These are phyloP conservation scores for Entomortierella chlamydospora DNA, from an alignment of 192 early-diverging fungal genomes.

Conservation along the genomic window DNA sequence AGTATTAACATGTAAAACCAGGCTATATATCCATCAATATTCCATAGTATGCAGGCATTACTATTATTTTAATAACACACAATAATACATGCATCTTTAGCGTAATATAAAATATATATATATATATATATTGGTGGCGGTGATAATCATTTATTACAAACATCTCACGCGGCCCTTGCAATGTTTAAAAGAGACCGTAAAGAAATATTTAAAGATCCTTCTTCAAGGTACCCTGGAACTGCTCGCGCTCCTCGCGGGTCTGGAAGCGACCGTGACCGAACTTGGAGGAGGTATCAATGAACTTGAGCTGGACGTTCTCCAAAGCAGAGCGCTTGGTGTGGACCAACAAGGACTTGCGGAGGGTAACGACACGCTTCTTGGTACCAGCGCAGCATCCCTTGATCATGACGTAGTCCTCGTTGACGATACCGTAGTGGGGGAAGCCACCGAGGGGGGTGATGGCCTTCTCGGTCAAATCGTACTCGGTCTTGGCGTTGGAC, in stretches of 20 bases:
- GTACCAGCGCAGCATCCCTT: constrained; percentile 98
- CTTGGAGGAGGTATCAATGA: constrained; percentile 99
- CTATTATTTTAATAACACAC: too few species aligned
- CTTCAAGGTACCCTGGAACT: constrained; percentile 93
- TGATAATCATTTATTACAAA: constrained; percentile 26
- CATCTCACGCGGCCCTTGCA: constrained; percentile 32
- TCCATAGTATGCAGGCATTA: too few species aligned
- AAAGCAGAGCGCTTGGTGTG: constrained; percentile 97
- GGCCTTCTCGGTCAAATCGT: constrained; percentile 93
- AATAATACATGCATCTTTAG: too few species aligned
- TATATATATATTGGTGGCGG: background rate
- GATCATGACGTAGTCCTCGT: constrained; percentile 98
- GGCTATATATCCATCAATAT: too few species aligned
- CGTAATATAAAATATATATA: background rate
- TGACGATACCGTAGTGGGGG: constrained; percentile 99
- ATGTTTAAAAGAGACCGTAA: constrained; percentile 13
- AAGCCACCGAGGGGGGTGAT: constrained; percentile 99
- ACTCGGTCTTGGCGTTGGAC: constrained; percentile 91
- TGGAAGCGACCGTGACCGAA: constrained; percentile 99
- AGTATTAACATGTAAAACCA: too few species aligned
- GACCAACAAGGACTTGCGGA: constrained; percentile 96
- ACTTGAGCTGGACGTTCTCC: constrained; percentile 97
- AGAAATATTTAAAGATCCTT: constrained; percentile 71
- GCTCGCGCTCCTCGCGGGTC: constrained; percentile 94
- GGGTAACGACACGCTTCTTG: constrained; percentile 96